Base-by-base conservation (phyloP, 164 flowering plant genomes). In the Amborella trichopoda region DNA sequence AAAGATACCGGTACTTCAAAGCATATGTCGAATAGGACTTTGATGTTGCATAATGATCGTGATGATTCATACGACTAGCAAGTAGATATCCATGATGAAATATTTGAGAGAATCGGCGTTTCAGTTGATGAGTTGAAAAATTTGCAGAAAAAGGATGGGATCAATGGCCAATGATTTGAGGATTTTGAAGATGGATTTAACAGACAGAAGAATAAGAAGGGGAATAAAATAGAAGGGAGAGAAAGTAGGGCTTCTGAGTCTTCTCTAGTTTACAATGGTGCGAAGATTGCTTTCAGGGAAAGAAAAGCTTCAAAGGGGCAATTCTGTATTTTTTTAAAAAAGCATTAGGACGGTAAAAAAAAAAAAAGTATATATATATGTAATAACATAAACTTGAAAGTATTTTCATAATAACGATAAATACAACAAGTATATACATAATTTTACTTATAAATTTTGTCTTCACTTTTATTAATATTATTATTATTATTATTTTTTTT, bases 21-120 rank as follows among this genome's bases (percentile, higher is more conserved):
- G 27, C 32, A 20, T 28, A 23, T 74, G 3, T 62, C 18, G 37
- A 33, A 26, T 22, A 46, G 59, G 62, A 39, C 48, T 4, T 49
- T 64, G 36, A 39, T n/a, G 9, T 70, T 62, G 19, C 78, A 82
- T 8, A 64, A 66, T 26, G 64, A 65, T 22, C 61, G 56, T 2
- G 70, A 62, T n/a, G 71, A 71, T 9, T 68, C 69, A 3, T 68
- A 74, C 22, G 94, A 87, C 46, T 80, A 94, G 91, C 63, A 87
- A 9, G 86, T 74, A 23, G 59, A 72, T 23, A 51, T 75, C 5
- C 78, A 77, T 40, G 99, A 93, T 37, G 87, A 84, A 47, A 21
- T 74, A 1, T 52, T 71, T 3, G 96, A 93, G 65, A 51, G 77
- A 30, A 54, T 88, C 33, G 96, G 82, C 45, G 65, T 46, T 4